Evolutionary conservation across 495 filamentous ascomycete species (phyloP).

Genomic region (Stereocaulon alpinum): DNA sequence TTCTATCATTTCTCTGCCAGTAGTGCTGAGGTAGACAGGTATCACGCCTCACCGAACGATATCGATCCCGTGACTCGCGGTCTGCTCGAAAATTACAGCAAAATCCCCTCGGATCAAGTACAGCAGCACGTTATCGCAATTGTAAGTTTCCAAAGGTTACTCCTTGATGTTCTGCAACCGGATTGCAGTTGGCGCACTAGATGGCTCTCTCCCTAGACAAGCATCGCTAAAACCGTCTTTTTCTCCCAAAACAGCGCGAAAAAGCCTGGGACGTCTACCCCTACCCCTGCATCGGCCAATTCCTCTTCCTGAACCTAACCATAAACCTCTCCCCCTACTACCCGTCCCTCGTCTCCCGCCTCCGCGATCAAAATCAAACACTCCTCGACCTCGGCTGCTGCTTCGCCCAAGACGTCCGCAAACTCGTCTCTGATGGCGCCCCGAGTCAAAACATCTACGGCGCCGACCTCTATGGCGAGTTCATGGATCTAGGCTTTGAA

Average conservation of each 20-base stretch:
- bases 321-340: slow-evolving; percentile 29
- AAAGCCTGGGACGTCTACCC: slow-evolving; percentile 36
- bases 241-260: slow-evolving; percentile 29
- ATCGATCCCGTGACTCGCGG: slow-evolving; percentile 1
- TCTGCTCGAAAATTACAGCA: slow-evolving; percentile 9
- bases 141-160: background rate
- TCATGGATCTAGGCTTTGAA: slow-evolving; percentile 42
- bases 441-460: slow-evolving; percentile 34
- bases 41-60: background rate
- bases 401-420: slow-evolving; percentile 39
- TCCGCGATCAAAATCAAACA: slow-evolving; percentile 27
- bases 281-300: slow-evolving; percentile 45
- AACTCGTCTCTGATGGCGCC: slow-evolving; percentile 37
- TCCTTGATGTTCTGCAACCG: background rate
- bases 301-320: slow-evolving; percentile 40
- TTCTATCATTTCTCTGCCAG: background rate
- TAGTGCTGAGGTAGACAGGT: slow-evolving; percentile 2
- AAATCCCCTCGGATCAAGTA: background rate
- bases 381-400: slow-evolving; percentile 42
- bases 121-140: background rate
- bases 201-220: background rate
- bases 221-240: background rate
- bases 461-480: slow-evolving; percentile 37
- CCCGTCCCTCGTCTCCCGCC: slow-evolving; percentile 30
- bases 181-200: background rate